Base-by-base conservation (phyloP, 2,329 filamentous ascomycete genomes). In the Beauveria asiatica region DNA sequence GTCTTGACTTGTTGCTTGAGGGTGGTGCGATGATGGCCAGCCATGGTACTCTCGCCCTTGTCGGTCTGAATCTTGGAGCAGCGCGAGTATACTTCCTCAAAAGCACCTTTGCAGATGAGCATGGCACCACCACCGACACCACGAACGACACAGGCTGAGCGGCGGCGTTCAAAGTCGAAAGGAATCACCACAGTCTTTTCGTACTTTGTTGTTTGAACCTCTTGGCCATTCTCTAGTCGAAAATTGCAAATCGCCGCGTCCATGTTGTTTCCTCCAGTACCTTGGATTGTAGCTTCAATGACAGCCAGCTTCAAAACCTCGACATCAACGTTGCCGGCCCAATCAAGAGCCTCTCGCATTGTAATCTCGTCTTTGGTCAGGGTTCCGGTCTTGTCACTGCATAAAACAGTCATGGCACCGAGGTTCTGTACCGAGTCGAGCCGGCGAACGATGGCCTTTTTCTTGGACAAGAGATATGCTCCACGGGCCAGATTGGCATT, bases 401-500 rank as follows among this genome's bases (percentile, higher is more conserved):
- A 70, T 1, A 70, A 62, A 10, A 70, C 62, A 5, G 67, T 65
- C 67, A 70, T 70, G 30, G 69, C 68, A 13, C 68, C 69, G 1
- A 70, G 57, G 41, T 69, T 69, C 57, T 70, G 68, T 10, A 70
- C 67, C 10, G 67, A 67, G 61, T 70, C 66, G 37, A 69, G 69
- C 60, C 75, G 65, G 62, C 68, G 68, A 52, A 72, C 70, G 56
- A 77, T 67, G 41, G 71, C 69, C 65, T 72, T 71, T 66, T 73
- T 72, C 62, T 67, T 68, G 49, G 68, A 69, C 1, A 70, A 44
- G 1, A 67, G 54, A 16, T 65, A 65, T 21, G 67, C 67, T 9
- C 67, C 67, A 13, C 67, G 67, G 9, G 68, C 68, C 11, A 70
- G 63, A 23, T 70, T 69, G 19, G 65, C 65, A 33, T 69, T 69